These are phyloP conservation scores for Stagonosporopsis rhizophila DNA, from an alignment of 2,329 filamentous ascomycete species.

Conservation along the genomic window DNA sequence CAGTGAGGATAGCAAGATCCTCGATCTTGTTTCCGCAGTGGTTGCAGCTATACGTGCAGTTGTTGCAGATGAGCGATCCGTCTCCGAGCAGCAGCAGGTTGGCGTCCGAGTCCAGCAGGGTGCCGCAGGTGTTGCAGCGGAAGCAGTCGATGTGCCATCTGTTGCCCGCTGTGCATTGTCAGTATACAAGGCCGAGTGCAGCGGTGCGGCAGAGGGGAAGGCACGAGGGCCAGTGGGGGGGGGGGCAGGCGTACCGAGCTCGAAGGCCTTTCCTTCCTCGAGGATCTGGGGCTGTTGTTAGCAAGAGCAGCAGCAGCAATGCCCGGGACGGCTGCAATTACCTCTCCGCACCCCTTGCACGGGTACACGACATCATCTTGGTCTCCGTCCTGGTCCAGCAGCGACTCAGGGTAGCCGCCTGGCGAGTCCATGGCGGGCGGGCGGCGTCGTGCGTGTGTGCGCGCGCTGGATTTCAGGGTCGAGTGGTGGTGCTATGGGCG, in stretches of 20 bases:
- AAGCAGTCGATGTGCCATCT: constrained; percentile 99
- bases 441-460: constrained; percentile 11
- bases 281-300: constrained; percentile 72
- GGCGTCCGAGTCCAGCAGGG: constrained; percentile 95
- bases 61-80: constrained; percentile 97
- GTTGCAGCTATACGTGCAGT: constrained; percentile 98
- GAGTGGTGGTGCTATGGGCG: constrained; percentile 4
- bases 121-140: constrained; percentile 93
- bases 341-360: constrained; percentile 67
- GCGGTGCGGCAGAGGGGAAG: constrained; percentile 8
- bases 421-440: constrained; percentile 60
- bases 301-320: constrained; percentile 18
- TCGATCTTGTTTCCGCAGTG: constrained; percentile 98
- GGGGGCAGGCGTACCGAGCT: constrained; percentile 73
- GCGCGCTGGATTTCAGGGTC: neutral
- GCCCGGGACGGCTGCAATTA: constrained; percentile 23
- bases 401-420: constrained; percentile 61
- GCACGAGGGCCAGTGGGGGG: constrained; percentile 4
- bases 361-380: constrained; percentile 63
- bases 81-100: constrained; percentile 97
- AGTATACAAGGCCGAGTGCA: constrained; percentile 22
- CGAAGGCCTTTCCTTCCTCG: constrained; percentile 98
- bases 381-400: constrained; percentile 50
- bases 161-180: constrained; percentile 74
- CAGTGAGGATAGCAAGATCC: constrained; percentile 94